Conservation (phyloP, 805 yeast species). For the Schwanniomyces occidentalis region DNA sequence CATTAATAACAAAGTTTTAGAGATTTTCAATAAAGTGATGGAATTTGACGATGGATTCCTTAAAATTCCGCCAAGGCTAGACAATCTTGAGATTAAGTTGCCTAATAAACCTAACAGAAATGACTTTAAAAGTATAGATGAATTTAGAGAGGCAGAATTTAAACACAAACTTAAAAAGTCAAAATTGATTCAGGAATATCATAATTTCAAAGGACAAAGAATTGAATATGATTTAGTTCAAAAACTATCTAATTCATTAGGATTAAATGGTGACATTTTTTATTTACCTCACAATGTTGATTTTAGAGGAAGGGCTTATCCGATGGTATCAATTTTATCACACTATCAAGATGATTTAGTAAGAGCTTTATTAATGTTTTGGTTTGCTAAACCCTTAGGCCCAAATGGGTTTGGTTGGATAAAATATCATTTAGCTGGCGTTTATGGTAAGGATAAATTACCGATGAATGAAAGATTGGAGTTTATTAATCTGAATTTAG, state of each 20-base stretch:
- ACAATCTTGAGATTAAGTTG: not conserved
- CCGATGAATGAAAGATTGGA: constrained; percentile 21
- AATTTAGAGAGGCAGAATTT: not conserved
- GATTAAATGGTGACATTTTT: constrained; percentile 33
- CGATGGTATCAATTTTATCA: constrained; percentile 33
- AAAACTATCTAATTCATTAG: constrained; percentile 25
- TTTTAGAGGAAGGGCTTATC: constrained; percentile 44
- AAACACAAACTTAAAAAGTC: constrained; percentile 3
- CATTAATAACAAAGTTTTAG: constrained; percentile 26
- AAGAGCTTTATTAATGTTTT: constrained; percentile 36
- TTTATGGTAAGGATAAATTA: constrained; percentile 30
- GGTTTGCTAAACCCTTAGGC: constrained; percentile 38
- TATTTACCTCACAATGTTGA: constrained; percentile 40
- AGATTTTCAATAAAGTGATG: constrained; percentile 22
- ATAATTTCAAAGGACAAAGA: constrained; percentile 16
- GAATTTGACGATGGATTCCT: constrained; percentile 19
- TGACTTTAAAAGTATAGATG: not conserved
- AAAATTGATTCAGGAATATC: constrained; percentile 9
- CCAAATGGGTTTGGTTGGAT: constrained; percentile 37
- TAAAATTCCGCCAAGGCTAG: constrained; percentile 24
- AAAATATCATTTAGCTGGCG: constrained; percentile 38
- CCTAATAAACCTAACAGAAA: constrained; percentile 1
- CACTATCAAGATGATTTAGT: constrained; percentile 38
- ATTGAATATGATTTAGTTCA: constrained; percentile 18
- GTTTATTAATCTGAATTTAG: constrained; percentile 25